A percentile compares a stretch with the other conserved stretches of the same genome.
phyloP scores from a whole-genome alignment of 2,329 filamentous ascomycete genomes.

The Neurospora sp. region DNA sequence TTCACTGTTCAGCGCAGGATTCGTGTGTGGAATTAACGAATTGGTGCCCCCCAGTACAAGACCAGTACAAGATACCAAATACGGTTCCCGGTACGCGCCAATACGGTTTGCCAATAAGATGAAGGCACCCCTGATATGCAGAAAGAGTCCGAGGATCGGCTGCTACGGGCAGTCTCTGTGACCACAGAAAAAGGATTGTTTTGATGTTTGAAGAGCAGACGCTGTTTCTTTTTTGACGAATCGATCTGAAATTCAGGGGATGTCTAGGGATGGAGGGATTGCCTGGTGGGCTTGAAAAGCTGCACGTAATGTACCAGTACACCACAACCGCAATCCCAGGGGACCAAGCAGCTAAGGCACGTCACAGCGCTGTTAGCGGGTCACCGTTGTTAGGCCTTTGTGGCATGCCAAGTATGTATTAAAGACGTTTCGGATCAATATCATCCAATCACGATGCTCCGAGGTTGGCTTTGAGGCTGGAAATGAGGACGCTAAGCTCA shows the following conservation, averaged over 20 bases:
- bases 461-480: not conserved
- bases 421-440: not conserved
- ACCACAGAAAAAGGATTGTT: not conserved
- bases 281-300: not conserved
- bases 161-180: not conserved
- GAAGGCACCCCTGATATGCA: not conserved
- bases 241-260: not conserved
- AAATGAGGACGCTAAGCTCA: not conserved
- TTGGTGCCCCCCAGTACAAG: not conserved
- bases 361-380: slow-evolving; percentile 4
- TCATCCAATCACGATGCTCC: slow-evolving; percentile 1
- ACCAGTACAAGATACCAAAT: not conserved
- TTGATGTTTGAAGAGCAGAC: not conserved
- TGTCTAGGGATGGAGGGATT: not conserved
- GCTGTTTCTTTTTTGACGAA: not conserved
- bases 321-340: not conserved
- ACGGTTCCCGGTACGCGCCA: not conserved
- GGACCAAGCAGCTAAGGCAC: not conserved
- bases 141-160: not conserved
- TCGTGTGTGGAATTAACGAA: slow-evolving; percentile 1
- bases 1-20: slow-evolving; percentile 7
- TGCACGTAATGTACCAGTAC: not conserved
- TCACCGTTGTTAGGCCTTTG: not conserved
- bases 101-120: not conserved
- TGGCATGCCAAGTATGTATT: not conserved